Evolutionary conservation across 495 filamentous ascomycete species (phyloP).

Genomic region (Chaetomidium leptoderma): DNA sequence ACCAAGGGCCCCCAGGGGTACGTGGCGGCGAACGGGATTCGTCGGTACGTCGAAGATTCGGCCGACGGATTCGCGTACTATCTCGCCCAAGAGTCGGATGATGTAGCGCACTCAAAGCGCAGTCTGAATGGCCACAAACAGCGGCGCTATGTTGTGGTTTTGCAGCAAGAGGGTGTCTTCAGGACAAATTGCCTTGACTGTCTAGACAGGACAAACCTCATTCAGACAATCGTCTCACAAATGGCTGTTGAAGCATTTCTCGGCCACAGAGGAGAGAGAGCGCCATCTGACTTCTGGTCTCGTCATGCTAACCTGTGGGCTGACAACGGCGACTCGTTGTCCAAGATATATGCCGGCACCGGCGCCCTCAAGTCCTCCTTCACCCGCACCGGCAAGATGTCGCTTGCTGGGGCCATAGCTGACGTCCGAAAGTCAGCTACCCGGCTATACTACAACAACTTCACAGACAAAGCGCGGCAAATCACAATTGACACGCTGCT

Average conservation of each 20-base stretch:
- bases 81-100: constrained; percentile 66
- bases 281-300: constrained; percentile 78
- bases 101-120: constrained; percentile 29
- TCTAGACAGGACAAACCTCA: constrained; percentile 90
- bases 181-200: constrained; percentile 96
- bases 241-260: constrained; percentile 85
- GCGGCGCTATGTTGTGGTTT: constrained; percentile 59
- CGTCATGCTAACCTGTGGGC: constrained; percentile 91
- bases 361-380: constrained; percentile 94
- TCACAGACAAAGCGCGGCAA: constrained; percentile 86
- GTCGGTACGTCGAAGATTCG: constrained; percentile 64
- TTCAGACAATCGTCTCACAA: constrained; percentile 89
- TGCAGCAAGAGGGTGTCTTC: constrained; percentile 92
- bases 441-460: constrained; percentile 93
- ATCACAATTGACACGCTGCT: constrained; percentile 91
- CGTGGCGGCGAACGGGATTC: constrained; percentile 77
- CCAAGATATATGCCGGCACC: constrained; percentile 93
- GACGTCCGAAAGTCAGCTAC: constrained; percentile 93
- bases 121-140: constrained; percentile 24
- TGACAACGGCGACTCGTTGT: constrained; percentile 95
- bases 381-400: constrained; percentile 95
- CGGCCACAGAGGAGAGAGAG: constrained; percentile 57
- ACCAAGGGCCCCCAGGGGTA: constrained; percentile 84
- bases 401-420: constrained; percentile 85
- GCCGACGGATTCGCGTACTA: constrained; percentile 88